Evolutionary conservation across 2,329 filamentous ascomycete species (phyloP).

Genomic region (Chlorencoelia australis): DNA sequence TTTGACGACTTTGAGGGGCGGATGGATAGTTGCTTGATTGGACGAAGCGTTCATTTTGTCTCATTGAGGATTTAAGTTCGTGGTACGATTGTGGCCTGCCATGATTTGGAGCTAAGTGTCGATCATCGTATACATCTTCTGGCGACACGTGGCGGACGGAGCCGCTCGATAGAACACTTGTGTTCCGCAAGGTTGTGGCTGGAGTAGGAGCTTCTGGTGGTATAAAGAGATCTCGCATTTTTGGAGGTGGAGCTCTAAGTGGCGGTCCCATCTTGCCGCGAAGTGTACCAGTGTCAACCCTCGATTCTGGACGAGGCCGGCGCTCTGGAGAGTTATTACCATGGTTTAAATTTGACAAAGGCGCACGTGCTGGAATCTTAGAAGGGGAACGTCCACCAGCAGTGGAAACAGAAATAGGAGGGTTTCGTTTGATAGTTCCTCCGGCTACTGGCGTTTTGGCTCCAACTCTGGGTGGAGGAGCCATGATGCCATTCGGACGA

Average conservation of each 20-base stretch:
- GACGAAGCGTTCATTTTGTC: conserved; percentile 29
- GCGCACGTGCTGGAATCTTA: conserved; percentile 59
- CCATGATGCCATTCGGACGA: conserved; percentile 21
- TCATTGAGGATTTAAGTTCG: conserved; percentile 34
- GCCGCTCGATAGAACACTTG: conserved; percentile 38
- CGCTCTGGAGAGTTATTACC: conserved; percentile 78
- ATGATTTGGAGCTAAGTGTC: conserved; percentile 29
- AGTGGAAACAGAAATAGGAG: conserved; percentile 9
- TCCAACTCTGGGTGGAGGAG: conserved; percentile 21
- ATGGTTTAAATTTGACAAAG: conserved; percentile 58
- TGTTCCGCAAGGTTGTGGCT: conserved; percentile 40
- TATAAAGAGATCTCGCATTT: conserved; percentile 75
- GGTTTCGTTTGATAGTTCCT: conserved; percentile 24
- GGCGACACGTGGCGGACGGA: conserved; percentile 53
- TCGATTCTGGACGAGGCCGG: conserved; percentile 23
- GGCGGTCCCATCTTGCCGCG: conserved; percentile 40
- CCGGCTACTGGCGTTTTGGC: conserved; percentile 46
- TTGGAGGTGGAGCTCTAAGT: conserved; percentile 66
- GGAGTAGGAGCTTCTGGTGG: conserved; percentile 39
- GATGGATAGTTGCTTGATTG: conserved; percentile 20
- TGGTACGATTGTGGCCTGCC: conserved; percentile 29
- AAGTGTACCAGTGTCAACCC: conserved; percentile 27
- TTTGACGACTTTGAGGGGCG: conserved; percentile 45
- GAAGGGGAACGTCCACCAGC: conserved; percentile 43
- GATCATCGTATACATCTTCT: conserved; percentile 81